Conservation (phyloP, 495 filamentous ascomycete genomes). For the Aspergillus heteromorphus region DNA sequence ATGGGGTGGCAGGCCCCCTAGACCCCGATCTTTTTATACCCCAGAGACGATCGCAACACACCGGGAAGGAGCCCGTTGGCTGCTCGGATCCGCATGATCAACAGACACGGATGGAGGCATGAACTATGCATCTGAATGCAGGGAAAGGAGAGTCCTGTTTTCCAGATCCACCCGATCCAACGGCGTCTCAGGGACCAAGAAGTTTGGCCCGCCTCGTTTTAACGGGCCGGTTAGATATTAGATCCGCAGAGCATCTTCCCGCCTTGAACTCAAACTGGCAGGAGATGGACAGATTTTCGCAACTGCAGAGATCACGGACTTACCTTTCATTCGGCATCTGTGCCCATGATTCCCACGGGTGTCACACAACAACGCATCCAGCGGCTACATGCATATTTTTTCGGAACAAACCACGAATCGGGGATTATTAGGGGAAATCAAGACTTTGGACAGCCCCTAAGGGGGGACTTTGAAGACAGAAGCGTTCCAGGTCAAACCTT, state of each 20-base stretch:
- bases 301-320: not conserved
- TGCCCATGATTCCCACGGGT: not conserved
- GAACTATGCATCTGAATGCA: conserved; percentile 1
- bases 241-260: not conserved
- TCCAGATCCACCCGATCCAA: not conserved
- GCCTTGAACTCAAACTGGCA: not conserved
- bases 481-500: not conserved
- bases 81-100: conserved; percentile 4
- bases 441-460: conserved; percentile 1
- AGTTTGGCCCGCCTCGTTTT: not conserved
- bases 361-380: conserved; percentile 23
- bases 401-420: conserved; percentile 20
- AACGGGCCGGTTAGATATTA: not conserved
- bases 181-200: not conserved
- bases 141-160: not conserved
- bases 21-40: not conserved
- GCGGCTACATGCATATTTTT: conserved; percentile 19
- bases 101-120: conserved; percentile 6
- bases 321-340: not conserved
- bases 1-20: not conserved
- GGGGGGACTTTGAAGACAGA: not conserved
- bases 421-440: conserved; percentile 13
- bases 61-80: conserved; percentile 12
- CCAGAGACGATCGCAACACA: conserved; percentile 1
- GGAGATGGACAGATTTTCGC: not conserved